A percentile compares a stretch with the other conserved stretches of the same genome.
Conservation (phyloP, 2,329 filamentous ascomycete genomes). For the Cercospora sp. region DNA sequence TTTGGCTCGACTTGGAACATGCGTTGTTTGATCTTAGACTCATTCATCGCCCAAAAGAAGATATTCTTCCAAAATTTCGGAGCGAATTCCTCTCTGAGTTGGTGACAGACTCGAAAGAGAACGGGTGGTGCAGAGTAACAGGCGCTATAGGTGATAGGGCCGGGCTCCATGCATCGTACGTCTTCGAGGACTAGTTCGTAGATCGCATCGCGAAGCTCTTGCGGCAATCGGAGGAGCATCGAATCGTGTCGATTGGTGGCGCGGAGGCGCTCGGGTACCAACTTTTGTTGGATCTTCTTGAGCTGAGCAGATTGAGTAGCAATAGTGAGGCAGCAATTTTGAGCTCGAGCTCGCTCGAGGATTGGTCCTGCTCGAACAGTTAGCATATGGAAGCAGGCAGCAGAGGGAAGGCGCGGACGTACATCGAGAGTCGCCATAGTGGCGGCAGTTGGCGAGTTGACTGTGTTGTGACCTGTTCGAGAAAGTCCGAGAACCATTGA, state of each 20-base stretch:
- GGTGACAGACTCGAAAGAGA: not conserved
- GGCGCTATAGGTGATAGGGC: no score
- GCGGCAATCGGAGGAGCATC: not conserved
- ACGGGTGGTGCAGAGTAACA: not conserved
- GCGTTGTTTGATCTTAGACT: not conserved
- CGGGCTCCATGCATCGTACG: no score
- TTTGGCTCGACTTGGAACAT: not conserved
- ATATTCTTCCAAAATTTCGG: not conserved
- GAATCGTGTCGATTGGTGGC: not conserved
- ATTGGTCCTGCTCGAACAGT: not conserved
- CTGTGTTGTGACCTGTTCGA: not conserved
- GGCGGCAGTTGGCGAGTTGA: not conserved
- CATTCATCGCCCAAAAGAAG: not conserved
- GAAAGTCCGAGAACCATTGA: not conserved
- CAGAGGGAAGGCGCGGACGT: not conserved
- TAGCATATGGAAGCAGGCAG: not conserved
- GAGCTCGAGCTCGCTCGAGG: no score
- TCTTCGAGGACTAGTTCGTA: not conserved
- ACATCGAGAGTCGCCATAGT: not conserved
- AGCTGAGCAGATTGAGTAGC: not conserved
- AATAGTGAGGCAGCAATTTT: not conserved
- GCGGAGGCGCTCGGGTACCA: not conserved
- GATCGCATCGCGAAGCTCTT: not conserved
- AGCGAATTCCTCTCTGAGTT: not conserved
- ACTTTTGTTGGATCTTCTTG: not conserved